phyloP scores from a whole-genome alignment of 768 basidiomycete genomes.

The Tricholoma furcatifolium region DNA sequence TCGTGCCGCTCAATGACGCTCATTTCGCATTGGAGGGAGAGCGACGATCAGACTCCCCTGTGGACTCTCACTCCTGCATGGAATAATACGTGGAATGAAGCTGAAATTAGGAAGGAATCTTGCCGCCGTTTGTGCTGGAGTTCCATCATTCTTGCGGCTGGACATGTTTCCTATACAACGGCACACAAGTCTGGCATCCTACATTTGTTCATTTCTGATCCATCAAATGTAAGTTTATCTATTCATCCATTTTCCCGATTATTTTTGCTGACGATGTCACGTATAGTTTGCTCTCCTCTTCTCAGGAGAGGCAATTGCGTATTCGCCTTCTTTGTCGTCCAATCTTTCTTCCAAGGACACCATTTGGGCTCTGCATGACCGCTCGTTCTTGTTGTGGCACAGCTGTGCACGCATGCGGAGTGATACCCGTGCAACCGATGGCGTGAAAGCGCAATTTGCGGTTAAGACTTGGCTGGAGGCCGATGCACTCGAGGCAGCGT shows the following conservation, averaged over 20 bases:
- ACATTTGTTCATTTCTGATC: slow-evolving; percentile 59
- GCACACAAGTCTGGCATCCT: slow-evolving; percentile 38
- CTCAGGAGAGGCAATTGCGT: slow-evolving; percentile 62
- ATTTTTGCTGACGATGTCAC: slow-evolving; percentile 1
- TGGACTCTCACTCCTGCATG: slow-evolving; percentile 69
- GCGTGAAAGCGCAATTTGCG: slow-evolving; percentile 61
- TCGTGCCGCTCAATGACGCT: slow-evolving; percentile 52
- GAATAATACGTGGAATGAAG: slow-evolving; percentile 55
- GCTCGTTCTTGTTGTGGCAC: slow-evolving; percentile 71
- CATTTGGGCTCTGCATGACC: slow-evolving; percentile 74
- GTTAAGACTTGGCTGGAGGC: slow-evolving; percentile 70
- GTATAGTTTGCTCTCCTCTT: slow-evolving; percentile 69
- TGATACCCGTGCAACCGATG: slow-evolving; percentile 35
- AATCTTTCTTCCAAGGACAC: slow-evolving; percentile 54
- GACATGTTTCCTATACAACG: slow-evolving; percentile 58
- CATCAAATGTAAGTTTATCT: slow-evolving; percentile 59
- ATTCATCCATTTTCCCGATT: slow-evolving; percentile 1
- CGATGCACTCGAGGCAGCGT: slow-evolving; percentile 59
- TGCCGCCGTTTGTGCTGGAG: slow-evolving; percentile 77
- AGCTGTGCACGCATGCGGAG: slow-evolving; percentile 64
- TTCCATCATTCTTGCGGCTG: slow-evolving; percentile 59
- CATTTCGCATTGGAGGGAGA: slow-evolving; percentile 47
- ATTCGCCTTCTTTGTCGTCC: slow-evolving; percentile 27
- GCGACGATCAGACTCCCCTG: slow-evolving; percentile 52
- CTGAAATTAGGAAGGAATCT: slow-evolving; percentile 68